Percentiles rank a stretch among this genome's conserved stretches.
These are phyloP conservation scores for Mycena metata DNA, from an alignment of 768 basidiomycete genomes.

Conservation along the genomic window DNA sequence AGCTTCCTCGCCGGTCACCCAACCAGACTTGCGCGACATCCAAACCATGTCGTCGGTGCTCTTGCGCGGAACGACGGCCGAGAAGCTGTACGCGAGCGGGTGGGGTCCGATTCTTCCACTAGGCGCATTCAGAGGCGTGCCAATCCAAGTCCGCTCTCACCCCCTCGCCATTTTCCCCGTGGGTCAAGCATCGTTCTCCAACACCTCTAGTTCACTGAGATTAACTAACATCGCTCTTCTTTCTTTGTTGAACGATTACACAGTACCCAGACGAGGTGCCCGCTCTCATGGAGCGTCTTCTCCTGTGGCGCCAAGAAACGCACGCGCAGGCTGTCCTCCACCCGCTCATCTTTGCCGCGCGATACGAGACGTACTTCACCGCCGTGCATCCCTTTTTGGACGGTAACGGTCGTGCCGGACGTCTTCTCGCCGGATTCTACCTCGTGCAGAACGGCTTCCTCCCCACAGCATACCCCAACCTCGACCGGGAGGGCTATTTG, in stretches of 20 bases:
- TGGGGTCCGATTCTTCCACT: constrained; percentile 13
- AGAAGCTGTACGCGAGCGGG: not conserved
- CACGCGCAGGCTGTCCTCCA: constrained; percentile 15
- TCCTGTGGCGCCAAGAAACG: constrained; percentile 18
- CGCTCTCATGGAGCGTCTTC: constrained; percentile 5
- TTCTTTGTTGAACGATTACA: no score
- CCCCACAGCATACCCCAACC: constrained; percentile 2
- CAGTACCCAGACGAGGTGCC: constrained; percentile 21
- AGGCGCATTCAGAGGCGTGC: constrained; percentile 12
- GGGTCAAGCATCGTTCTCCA: not conserved
- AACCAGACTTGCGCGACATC: constrained; percentile 19
- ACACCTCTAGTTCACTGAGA: not conserved
- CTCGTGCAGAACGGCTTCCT: constrained; percentile 13
- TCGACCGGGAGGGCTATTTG: constrained; percentile 9
- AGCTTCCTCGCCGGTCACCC: constrained; percentile 10
- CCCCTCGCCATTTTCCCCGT: constrained; percentile 14
- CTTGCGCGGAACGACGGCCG: constrained; percentile 1
- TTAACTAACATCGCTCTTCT: not conserved
- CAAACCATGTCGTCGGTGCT: not conserved
- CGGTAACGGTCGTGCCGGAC: constrained; percentile 4
- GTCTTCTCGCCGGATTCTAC: constrained; percentile 9
- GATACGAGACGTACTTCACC: constrained; percentile 15
- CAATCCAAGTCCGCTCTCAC: constrained; percentile 14
- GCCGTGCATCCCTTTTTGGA: constrained; percentile 10
- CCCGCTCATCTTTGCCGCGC: constrained; percentile 14